Evolutionary conservation across 306 rosid genomes (phyloP).

Genomic region (Cucurbita argyrosperma): DNA sequence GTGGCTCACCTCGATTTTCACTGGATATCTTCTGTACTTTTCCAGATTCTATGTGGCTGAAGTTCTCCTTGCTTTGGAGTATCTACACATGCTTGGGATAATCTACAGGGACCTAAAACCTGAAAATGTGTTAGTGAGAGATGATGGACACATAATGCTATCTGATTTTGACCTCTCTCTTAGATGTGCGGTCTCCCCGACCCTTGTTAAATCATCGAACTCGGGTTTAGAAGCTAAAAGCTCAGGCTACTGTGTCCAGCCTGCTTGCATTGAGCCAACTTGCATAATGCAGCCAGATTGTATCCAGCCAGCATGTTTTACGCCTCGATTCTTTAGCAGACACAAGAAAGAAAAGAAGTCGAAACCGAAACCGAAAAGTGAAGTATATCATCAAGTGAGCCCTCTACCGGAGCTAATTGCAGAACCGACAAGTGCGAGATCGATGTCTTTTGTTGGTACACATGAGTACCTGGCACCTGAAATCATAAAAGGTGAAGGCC

Average conservation of each 20-base stretch:
- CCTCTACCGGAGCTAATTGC: slow-evolving; percentile 86
- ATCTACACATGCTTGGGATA: slow-evolving; percentile 95
- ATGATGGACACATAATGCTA: slow-evolving; percentile 96
- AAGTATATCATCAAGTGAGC: slow-evolving; percentile 46
- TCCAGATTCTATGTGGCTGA: slow-evolving; percentile 95
- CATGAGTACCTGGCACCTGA: slow-evolving; percentile 97
- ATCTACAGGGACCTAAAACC: slow-evolving; percentile 94
- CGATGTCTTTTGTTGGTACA: slow-evolving; percentile 95
- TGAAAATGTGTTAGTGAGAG: slow-evolving; percentile 85
- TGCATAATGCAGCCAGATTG: slow-evolving; percentile 77
- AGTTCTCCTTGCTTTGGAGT: slow-evolving; percentile 95
- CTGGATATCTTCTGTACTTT: neutral
- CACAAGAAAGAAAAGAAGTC: slow-evolving; percentile 50
- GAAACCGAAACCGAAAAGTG: slow-evolving; percentile 49
- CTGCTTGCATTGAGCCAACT: slow-evolving; percentile 67
- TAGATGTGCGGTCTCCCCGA: slow-evolving; percentile 79
- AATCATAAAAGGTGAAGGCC: slow-evolving; percentile 91
- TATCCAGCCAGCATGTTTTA: slow-evolving; percentile 70
- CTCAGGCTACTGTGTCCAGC: slow-evolving; percentile 67
- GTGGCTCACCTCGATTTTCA: neutral
- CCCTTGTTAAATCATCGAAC: slow-evolving; percentile 52
- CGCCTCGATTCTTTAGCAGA: slow-evolving; percentile 46
- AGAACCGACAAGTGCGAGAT: slow-evolving; percentile 80
- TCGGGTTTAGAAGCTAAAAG: slow-evolving; percentile 36
- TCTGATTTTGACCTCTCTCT: slow-evolving; percentile 94